Percentiles rank a stretch among this genome's conserved stretches.
These are phyloP conservation scores for Avicennia marina DNA, from an alignment of 257 asterid species.

Conservation along the genomic window DNA sequence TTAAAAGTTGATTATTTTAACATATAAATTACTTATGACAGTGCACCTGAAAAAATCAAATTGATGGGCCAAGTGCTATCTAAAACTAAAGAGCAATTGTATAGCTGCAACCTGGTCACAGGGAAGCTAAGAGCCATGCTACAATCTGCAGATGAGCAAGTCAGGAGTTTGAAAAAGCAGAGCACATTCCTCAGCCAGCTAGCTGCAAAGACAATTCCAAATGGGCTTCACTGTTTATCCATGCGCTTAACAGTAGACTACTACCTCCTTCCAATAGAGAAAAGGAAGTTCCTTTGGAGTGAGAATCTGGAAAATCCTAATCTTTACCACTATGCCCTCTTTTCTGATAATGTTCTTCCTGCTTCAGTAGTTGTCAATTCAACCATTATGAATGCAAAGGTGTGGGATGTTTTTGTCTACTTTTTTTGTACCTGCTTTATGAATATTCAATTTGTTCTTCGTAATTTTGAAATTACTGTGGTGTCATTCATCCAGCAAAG, in stretches of 20 bases:
- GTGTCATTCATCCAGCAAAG: too few relatives aligned
- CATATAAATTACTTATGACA: conserved; percentile 26
- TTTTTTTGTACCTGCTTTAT: conserved; percentile 13
- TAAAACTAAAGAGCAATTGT: conserved; percentile 81
- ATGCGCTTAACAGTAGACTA: conserved; percentile 89
- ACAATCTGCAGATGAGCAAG: conserved; percentile 97
- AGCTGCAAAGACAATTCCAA: conserved; percentile 95
- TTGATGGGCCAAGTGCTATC: conserved; percentile 85
- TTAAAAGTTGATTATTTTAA: conserved; percentile 20
- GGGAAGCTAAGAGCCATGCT: conserved; percentile 94
- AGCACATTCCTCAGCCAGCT: conserved; percentile 92
- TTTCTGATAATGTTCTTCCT: conserved; percentile 96
- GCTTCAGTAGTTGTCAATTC: conserved; percentile 98
- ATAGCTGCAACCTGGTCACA: conserved; percentile 82
- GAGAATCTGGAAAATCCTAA: conserved; percentile 83
- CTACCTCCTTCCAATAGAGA: conserved; percentile 74
- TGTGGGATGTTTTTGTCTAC: conserved; percentile 15
- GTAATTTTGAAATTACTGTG: conserved; percentile 11
- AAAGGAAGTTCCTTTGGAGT: conserved; percentile 67
- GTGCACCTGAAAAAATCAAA: conserved; percentile 78
- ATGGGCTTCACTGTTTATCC: conserved; percentile 88
- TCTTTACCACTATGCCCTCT: conserved; percentile 90
- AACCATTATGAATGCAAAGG: conserved; percentile 83
- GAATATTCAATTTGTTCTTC: too few relatives aligned
- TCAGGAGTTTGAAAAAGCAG: conserved; percentile 89